Evolutionary conservation across 495 filamentous ascomycete species (phyloP).

Genomic region (Xylaria venustula): DNA sequence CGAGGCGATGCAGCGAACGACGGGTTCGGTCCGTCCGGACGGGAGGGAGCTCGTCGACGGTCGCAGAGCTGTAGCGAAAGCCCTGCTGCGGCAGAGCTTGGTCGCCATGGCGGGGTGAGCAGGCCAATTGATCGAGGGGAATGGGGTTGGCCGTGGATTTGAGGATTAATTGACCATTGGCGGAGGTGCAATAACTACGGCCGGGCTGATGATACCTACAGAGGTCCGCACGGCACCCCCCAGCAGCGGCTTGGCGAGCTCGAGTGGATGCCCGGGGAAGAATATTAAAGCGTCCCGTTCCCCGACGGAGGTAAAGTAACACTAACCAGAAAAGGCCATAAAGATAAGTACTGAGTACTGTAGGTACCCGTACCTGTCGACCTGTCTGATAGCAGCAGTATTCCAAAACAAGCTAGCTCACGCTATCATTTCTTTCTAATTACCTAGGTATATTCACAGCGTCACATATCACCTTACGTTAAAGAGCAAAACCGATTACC

Average conservation of each 20-base stretch:
- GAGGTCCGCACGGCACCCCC: not conserved
- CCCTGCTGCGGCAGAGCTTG: constrained; percentile 63
- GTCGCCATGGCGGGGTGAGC: constrained; percentile 58
- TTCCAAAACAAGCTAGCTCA: too few species aligned
- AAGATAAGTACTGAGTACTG: too few species aligned
- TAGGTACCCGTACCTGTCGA: too few species aligned
- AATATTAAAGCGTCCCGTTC: constrained; percentile 9
- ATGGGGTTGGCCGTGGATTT: constrained; percentile 20
- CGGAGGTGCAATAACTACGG: constrained; percentile 14
- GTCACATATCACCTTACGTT: too few species aligned
- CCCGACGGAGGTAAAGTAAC: not conserved
- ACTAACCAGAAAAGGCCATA: not conserved
- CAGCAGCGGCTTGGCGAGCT: not conserved
- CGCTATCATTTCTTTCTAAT: too few species aligned
- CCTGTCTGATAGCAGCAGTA: too few species aligned
- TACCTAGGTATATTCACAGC: too few species aligned
- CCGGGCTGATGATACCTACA: not conserved
- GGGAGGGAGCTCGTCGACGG: constrained; percentile 39
- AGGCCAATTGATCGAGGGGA: constrained; percentile 43
- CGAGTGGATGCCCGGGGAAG: not conserved
- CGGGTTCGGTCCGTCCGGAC: constrained; percentile 18
- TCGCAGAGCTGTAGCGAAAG: constrained; percentile 59
- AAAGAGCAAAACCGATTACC: too few species aligned
- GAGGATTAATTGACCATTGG: constrained; percentile 29
- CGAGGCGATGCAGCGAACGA: constrained; percentile 54